These are phyloP conservation scores for Candida sakaeoensis DNA, from an alignment of 805 yeast species.

Conservation along the genomic window DNA sequence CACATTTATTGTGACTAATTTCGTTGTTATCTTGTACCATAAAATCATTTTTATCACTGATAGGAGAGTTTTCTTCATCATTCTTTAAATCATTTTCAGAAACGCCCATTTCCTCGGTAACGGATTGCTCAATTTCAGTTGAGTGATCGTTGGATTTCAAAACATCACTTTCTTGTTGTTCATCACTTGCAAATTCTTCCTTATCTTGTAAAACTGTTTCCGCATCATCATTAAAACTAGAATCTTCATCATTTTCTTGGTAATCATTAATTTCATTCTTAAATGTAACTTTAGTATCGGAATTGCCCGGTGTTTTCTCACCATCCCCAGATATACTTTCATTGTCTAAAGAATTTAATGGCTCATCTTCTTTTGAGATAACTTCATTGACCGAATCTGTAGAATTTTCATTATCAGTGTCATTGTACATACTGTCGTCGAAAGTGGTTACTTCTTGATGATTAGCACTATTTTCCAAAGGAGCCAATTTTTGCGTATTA, in stretches of 20 bases:
- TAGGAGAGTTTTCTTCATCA: neutral
- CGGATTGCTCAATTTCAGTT: too few relatives aligned
- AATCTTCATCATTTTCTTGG: conserved; percentile 14
- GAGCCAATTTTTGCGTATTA: too few relatives aligned
- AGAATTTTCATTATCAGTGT: neutral
- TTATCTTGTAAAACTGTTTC: conserved; percentile 27
- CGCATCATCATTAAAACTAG: conserved; percentile 28
- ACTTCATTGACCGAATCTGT: conserved; percentile 1
- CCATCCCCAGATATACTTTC: conserved; percentile 18
- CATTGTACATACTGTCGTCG: neutral
- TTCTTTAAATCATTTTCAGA: too few relatives aligned
- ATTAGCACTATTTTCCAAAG: too few relatives aligned
- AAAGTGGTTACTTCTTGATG: neutral
- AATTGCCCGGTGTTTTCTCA: conserved; percentile 31
- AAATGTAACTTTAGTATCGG: conserved; percentile 25
- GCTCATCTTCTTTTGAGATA: conserved; percentile 1
- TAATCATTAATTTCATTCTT: conserved; percentile 22
- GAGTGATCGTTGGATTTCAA: too few relatives aligned
- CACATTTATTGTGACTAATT: too few relatives aligned
- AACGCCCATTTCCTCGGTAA: too few relatives aligned
- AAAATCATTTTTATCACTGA: neutral
- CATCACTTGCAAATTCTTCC: conserved; percentile 11
- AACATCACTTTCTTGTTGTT: conserved; percentile 1
- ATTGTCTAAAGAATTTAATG: conserved; percentile 4
- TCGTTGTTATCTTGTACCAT: neutral